These are phyloP conservation scores for Hypoxylon sp. DNA, from an alignment of 2,329 filamentous ascomycete genomes.

Conservation along the genomic window DNA sequence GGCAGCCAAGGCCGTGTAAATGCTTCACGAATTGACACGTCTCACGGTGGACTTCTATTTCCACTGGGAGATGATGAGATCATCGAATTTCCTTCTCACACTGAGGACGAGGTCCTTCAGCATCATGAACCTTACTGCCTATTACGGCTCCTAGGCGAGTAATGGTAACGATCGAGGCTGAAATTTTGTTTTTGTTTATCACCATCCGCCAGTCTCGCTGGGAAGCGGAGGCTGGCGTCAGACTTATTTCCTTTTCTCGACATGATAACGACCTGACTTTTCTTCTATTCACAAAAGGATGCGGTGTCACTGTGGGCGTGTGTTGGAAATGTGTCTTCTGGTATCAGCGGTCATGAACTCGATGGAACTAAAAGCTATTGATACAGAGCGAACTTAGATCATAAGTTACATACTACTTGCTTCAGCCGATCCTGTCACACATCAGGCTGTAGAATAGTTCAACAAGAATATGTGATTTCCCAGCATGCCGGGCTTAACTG, in stretches of 20 bases:
- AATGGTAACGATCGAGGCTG: constrained; percentile 47
- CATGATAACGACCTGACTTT: constrained; percentile 48
- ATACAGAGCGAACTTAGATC: constrained; percentile 48
- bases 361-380: constrained; percentile 52
- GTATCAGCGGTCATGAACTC: constrained; percentile 51
- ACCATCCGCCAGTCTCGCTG: constrained; percentile 36
- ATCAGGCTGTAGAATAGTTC: constrained; percentile 30
- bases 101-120: constrained; percentile 45
- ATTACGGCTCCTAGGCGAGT: constrained; percentile 46
- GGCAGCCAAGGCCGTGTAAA: constrained; percentile 46
- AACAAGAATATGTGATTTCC: constrained; percentile 22
- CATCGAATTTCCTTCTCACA: constrained; percentile 37
- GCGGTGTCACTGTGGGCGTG: constrained; percentile 49
- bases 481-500: constrained; percentile 17
- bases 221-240: constrained; percentile 43
- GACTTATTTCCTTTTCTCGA: constrained; percentile 46
- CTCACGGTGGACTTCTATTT: constrained; percentile 47
- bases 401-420: constrained; percentile 41
- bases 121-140: constrained; percentile 43
- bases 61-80: constrained; percentile 37
- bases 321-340: constrained; percentile 51
- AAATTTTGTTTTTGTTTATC: constrained; percentile 43
- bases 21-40: constrained; percentile 47
- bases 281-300: constrained; percentile 49
- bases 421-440: constrained; percentile 38